Evolutionary conservation across 257 asterid species (phyloP).

Genomic region (Solanum bulbocastanum): DNA sequence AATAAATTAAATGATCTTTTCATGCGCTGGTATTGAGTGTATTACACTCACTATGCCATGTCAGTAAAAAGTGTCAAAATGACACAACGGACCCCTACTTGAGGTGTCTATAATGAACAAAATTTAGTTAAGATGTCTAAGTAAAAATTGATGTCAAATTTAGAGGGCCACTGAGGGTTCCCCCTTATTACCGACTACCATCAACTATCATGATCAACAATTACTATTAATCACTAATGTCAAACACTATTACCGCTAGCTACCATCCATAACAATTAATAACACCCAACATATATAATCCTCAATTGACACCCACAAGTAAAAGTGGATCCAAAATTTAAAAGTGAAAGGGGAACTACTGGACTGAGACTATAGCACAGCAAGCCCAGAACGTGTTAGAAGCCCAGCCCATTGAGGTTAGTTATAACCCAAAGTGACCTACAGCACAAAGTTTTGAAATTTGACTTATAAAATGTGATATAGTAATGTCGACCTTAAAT

Average conservation of each 20-base stretch:
- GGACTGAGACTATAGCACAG: not conserved
- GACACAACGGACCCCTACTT: too few relatives aligned
- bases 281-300: not conserved
- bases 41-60: too few relatives aligned
- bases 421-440: not conserved
- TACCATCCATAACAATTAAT: not conserved
- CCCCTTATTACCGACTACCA: not conserved
- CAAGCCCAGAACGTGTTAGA: not conserved
- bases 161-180: too few relatives aligned
- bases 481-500: too few relatives aligned
- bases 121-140: too few relatives aligned
- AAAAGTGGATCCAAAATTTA: not conserved
- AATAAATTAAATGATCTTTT: too few relatives aligned
- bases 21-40: too few relatives aligned
- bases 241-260: not conserved
- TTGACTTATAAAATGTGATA: not conserved
- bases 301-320: not conserved
- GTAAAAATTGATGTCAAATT: too few relatives aligned
- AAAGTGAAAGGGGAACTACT: not conserved
- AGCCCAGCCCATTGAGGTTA: not conserved
- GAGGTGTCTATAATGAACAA: too few relatives aligned
- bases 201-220: not conserved
- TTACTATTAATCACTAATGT: not conserved
- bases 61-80: too few relatives aligned
- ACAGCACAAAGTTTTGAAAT: too few relatives aligned